These are phyloP conservation scores for Physcomitrellopsis africana DNA, from an alignment of 225 moss, liverwort and hornwort species.

Conservation along the genomic window DNA sequence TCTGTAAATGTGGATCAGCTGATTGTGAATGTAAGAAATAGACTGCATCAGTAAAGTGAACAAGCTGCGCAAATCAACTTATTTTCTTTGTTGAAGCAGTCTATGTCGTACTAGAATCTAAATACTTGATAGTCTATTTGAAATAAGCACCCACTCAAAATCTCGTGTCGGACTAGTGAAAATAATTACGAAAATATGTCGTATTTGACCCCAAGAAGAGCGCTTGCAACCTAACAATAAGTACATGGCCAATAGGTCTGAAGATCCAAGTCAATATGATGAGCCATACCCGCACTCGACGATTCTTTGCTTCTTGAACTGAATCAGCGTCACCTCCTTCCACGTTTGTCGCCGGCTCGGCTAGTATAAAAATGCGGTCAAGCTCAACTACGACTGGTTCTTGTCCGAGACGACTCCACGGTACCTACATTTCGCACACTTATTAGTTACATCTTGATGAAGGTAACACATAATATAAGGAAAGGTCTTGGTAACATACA, in stretches of 20 bases:
- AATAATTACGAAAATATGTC: not conserved
- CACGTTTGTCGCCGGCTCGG: constrained; percentile 84
- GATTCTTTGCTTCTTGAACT: constrained; percentile 86
- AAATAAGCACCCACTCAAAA: not conserved
- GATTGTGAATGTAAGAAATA: no score
- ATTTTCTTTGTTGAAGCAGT: not conserved
- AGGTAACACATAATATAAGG: not conserved
- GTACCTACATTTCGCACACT: constrained; percentile 53
- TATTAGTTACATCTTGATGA: constrained; percentile 3
- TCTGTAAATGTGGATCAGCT: not conserved
- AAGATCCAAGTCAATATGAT: not conserved
- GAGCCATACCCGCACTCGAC: constrained; percentile 65
- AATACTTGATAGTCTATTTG: not conserved
- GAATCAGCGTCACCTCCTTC: constrained; percentile 79
- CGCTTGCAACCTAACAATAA: not conserved
- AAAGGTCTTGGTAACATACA: not conserved
- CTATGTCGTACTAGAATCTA: not conserved
- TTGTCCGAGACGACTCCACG: constrained; percentile 95
- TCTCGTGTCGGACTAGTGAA: not conserved
- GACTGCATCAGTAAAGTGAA: no score
- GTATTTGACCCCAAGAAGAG: not conserved
- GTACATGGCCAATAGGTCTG: not conserved
- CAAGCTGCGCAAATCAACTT: not conserved
- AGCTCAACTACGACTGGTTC: constrained; percentile 88
- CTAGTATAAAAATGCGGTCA: constrained; percentile 87